Evolutionary conservation across 768 basidiomycete species (phyloP).

Genomic region (Termitomyces sp.): DNA sequence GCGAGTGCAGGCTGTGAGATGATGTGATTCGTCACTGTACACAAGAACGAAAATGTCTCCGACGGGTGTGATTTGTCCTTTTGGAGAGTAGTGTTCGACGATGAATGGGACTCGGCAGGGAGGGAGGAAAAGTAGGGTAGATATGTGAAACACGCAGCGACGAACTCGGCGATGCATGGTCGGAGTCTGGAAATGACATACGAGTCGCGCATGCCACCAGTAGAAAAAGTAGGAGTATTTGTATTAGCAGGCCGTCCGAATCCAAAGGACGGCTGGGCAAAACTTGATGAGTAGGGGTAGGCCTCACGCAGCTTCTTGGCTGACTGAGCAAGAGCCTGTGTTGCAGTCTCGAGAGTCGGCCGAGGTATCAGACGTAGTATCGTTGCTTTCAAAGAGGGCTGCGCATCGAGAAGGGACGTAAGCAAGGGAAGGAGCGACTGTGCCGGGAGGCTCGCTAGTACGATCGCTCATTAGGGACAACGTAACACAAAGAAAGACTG

Average conservation of each 20-base stretch:
- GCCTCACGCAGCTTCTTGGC: conserved; percentile 75
- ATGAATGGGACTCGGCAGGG: conserved; percentile 15
- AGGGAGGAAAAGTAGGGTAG: conserved; percentile 79
- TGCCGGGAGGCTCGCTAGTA: conserved; percentile 71
- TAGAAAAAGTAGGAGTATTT: conserved; percentile 23
- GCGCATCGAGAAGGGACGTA: conserved; percentile 57
- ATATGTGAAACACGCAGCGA: conserved; percentile 73
- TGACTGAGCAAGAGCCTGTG: conserved; percentile 61
- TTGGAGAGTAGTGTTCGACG: conserved; percentile 31
- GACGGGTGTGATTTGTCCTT: conserved; percentile 66
- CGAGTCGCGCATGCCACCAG: conserved; percentile 70
- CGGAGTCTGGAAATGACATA: conserved; percentile 74
- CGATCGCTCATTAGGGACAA: conserved; percentile 11
- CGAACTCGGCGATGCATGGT: conserved; percentile 72
- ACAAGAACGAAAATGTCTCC: conserved; percentile 71
- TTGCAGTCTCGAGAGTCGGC: conserved; percentile 73
- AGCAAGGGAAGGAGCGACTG: conserved; percentile 74
- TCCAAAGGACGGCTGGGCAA: conserved; percentile 24
- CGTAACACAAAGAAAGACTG: not conserved
- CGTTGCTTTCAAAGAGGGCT: conserved; percentile 67
- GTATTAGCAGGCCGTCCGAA: conserved; percentile 23
- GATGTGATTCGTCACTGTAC: conserved; percentile 62
- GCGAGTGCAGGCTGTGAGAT: conserved; percentile 64
- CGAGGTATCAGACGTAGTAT: conserved; percentile 78
- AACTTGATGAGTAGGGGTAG: conserved; percentile 71